Evolutionary conservation across 352 stramenopile species (phyloP).

Genomic region (Blastocystis sp.): DNA sequence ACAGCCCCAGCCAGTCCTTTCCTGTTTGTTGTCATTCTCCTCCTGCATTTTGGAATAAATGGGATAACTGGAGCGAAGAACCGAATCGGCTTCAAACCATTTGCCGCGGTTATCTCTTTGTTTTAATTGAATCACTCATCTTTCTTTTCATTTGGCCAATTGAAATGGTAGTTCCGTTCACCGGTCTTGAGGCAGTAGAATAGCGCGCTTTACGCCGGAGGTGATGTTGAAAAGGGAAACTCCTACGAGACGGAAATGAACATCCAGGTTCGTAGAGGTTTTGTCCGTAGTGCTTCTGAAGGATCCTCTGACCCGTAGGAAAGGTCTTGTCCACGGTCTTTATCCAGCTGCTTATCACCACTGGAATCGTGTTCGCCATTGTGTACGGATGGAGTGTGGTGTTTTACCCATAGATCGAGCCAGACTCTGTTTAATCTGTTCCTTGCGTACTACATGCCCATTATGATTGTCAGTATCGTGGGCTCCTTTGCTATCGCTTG

Average conservation of each 20-base stretch:
- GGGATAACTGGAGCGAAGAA: neutral
- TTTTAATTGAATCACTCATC: too few species aligned
- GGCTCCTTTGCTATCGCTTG: conserved; percentile 23
- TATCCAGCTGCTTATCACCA: conserved; percentile 30
- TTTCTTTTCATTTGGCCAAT: too few species aligned
- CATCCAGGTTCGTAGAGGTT: neutral
- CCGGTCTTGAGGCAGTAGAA: too few species aligned
- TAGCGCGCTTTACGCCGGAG: too few species aligned
- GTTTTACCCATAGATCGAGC: conserved; percentile 16
- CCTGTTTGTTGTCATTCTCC: neutral
- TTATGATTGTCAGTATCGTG: conserved; percentile 29
- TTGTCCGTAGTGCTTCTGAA: conserved; percentile 32
- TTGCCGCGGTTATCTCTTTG: neutral
- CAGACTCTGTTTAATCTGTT: neutral
- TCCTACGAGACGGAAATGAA: conserved; percentile 44
- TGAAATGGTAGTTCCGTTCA: too few species aligned
- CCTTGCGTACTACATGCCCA: neutral
- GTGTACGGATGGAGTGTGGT: neutral
- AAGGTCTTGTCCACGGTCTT: conserved; percentile 37
- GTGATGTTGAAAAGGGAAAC: neutral
- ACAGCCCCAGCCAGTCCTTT: neutral
- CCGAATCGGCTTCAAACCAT: neutral
- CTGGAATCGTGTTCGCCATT: neutral
- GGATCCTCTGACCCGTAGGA: neutral
- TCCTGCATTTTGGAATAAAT: neutral